Percentiles rank a stretch among this genome's conserved stretches.
Evolutionary conservation across 2,329 filamentous ascomycete genomes (phyloP).

Genomic region (Gremmenia infestans): DNA sequence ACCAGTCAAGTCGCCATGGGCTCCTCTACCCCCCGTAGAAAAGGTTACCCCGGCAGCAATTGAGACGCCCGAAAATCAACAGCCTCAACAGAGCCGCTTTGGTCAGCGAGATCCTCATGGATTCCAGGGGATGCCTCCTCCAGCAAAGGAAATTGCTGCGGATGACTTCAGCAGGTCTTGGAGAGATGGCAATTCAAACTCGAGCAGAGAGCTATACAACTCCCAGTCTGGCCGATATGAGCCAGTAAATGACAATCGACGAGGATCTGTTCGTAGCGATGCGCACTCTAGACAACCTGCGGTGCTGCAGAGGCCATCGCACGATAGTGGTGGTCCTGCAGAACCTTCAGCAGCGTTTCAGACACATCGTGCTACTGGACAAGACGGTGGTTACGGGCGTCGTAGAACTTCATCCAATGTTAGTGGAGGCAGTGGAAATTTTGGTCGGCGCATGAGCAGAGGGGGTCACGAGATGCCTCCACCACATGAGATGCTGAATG

Average conservation of each 20-base stretch:
- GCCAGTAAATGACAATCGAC: slow-evolving; percentile 71
- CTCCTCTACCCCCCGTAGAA: slow-evolving; percentile 76
- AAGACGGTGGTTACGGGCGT: slow-evolving; percentile 65
- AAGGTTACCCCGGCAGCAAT: slow-evolving; percentile 66
- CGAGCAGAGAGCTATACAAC: slow-evolving; percentile 79
- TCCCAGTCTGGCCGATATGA: slow-evolving; percentile 94
- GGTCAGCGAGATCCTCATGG: slow-evolving; percentile 51
- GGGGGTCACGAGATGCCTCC: slow-evolving; percentile 29
- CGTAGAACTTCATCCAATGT: slow-evolving; percentile 87
- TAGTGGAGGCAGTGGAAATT: slow-evolving; percentile 75
- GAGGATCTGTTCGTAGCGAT: slow-evolving; percentile 65
- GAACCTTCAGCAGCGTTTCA: slow-evolving; percentile 88
- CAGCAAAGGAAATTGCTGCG: slow-evolving; percentile 79
- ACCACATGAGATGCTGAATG: slow-evolving; percentile 35
- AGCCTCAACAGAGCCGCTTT: slow-evolving; percentile 42
- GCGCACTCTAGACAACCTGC: slow-evolving; percentile 65
- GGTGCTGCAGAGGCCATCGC: slow-evolving; percentile 68
- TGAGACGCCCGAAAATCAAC: slow-evolving; percentile 43
- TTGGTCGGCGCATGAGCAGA: slow-evolving; percentile 41
- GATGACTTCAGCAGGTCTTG: slow-evolving; percentile 90
- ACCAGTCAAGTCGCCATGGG: slow-evolving; percentile 88
- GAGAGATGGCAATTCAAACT: slow-evolving; percentile 61
- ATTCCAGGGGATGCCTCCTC: slow-evolving; percentile 48
- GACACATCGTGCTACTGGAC: slow-evolving; percentile 61
- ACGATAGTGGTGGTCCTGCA: slow-evolving; percentile 64